Base-by-base conservation (phyloP, 2,329 filamentous ascomycete genomes). In the Fusarium robinianum region DNA sequence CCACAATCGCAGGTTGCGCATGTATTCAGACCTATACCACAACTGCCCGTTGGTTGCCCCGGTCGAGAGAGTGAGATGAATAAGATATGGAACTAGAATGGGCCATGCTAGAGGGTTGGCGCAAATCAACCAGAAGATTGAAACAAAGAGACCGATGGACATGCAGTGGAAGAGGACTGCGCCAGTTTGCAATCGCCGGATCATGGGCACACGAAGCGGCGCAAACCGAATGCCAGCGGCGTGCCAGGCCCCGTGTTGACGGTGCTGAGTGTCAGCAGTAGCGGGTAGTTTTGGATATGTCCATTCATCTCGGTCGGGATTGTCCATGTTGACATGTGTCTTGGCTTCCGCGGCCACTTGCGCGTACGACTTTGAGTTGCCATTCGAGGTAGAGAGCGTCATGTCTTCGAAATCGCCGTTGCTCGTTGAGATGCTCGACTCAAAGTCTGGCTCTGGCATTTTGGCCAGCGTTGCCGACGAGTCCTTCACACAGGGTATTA, bases 31-130 rank as follows among this genome's bases (percentile, higher is more conserved):
- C 43, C 94, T 87, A 61, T 85, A 83, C 3, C 77, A 79, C 18
- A 96, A 78, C 27, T 79, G 81, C 27, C 92, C 92, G 35, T 90
- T 85, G 3, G 83, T 87, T 11, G 85, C 81, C 12, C 87, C 85
- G 31, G 83, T 86, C 16, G 90, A 95, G 53, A 91, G 83, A 16
- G 94, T 78, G 51, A 92, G 82, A 64, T 95, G 88, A 45, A 96
- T 76, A 27, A 95, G 77, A 62, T 97, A 97, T 0, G 90, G 74
- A 6, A 85, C 73, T 14, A 85, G 64, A 27, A 85, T 70, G 2
- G 92, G 92, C 94, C 94, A 99, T 33, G 85, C 82, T n/a, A 97
- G 73, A 1, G 94, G 94, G 43, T 95, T 91, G 42, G 89, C 87
- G 69, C 90, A 95, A 22, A 91, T 81, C 63, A 95, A 87, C 74